Percentiles rank a stretch among this genome's conserved stretches.
Conservation (phyloP, 2,329 filamentous ascomycete species). For the Plectosphaerella sp. region DNA sequence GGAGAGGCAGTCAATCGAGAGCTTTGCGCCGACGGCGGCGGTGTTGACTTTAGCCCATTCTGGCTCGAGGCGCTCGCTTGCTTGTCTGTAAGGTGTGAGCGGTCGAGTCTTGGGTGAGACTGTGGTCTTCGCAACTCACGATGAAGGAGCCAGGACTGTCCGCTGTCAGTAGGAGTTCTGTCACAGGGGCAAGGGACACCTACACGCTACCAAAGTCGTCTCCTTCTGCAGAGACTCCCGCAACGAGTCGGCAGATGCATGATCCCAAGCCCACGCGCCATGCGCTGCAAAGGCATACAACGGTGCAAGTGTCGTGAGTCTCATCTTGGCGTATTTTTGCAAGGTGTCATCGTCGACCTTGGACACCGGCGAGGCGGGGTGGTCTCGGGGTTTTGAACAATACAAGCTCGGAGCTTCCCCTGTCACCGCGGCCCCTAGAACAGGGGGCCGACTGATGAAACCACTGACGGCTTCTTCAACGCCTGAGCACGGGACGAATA, state of each 20-base stretch:
- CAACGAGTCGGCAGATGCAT: background rate
- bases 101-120: background rate
- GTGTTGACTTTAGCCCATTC: conserved; percentile 24
- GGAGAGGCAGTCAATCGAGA: conserved; percentile 36
- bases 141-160: background rate
- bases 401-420: background rate
- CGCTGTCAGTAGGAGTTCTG: background rate
- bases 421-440: background rate
- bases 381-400: background rate
- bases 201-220: background rate
- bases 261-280: background rate
- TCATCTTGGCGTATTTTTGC: background rate
- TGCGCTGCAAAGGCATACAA: background rate
- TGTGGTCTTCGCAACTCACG: background rate
- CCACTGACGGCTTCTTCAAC: background rate
- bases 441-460: background rate
- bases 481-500: background rate
- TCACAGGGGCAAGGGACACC: background rate
- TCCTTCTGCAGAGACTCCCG: background rate
- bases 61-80: conserved; percentile 24
- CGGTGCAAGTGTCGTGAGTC: background rate
- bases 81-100: background rate
- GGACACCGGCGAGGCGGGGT: background rate
- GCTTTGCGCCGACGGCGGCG: conserved; percentile 8
- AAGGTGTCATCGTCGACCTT: background rate